These are phyloP conservation scores for Talinum fruticosum DNA, from an alignment of 148 eudicot genomes.

Conservation along the genomic window DNA sequence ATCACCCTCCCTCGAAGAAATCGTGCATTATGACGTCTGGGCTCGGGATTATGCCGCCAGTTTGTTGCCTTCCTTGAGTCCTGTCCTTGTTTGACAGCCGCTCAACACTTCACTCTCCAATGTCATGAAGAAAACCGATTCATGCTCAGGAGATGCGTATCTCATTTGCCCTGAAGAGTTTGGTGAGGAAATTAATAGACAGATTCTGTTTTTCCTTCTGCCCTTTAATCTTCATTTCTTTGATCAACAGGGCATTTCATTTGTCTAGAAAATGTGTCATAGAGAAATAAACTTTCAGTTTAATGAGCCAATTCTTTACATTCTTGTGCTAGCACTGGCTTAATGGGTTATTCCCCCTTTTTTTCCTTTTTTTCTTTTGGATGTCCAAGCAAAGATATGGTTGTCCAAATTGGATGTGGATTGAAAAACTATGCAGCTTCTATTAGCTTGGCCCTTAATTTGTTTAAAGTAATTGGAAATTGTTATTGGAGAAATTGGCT, in stretches of 20 bases:
- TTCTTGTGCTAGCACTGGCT: not conserved
- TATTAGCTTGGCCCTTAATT: too few species aligned
- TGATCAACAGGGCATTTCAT: not conserved
- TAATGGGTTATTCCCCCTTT: too few species aligned
- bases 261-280: not conserved
- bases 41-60: constrained; percentile 85
- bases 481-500: too few species aligned
- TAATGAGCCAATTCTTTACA: not conserved
- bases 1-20: constrained; percentile 86
- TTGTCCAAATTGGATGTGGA: too few species aligned
- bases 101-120: not conserved
- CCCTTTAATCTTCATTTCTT: not conserved
- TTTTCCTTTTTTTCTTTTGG: too few species aligned
- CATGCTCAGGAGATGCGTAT: not conserved
- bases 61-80: constrained; percentile 50
- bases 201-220: not conserved
- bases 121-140: not conserved
- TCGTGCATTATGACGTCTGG: constrained; percentile 86
- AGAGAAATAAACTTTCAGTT: not conserved
- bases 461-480: too few species aligned
- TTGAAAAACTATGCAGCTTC: too few species aligned
- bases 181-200: not conserved
- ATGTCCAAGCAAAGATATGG: too few species aligned
- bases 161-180: not conserved
- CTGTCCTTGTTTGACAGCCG: constrained; percentile 51